phyloP scores from a whole-genome alignment of 2,329 filamentous ascomycete species.

The Fusarium keratoplasticum region DNA sequence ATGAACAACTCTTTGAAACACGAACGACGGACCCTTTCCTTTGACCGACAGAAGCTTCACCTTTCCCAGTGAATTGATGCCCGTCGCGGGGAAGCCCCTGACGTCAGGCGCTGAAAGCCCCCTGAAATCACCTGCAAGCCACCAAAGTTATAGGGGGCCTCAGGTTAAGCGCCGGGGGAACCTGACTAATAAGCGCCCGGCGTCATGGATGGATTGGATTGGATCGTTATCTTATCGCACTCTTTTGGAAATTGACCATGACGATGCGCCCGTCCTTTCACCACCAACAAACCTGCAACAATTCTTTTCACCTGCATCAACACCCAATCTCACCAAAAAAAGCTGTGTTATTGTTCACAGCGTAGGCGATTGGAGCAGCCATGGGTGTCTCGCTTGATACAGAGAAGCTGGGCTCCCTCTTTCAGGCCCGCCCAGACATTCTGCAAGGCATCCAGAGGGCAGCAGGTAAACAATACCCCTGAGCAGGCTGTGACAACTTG shows the following conservation, averaged over 20 bases:
- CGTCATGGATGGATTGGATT: slow-evolving; percentile 13
- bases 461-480: slow-evolving; percentile 58
- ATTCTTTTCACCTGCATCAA: slow-evolving; percentile 11
- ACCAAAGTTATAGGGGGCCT: slow-evolving; percentile 8
- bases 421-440: slow-evolving; percentile 68
- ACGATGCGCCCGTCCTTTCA: slow-evolving; percentile 34
- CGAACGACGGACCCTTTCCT: neutral
- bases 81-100: slow-evolving; percentile 33
- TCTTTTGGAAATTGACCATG: slow-evolving; percentile 34
- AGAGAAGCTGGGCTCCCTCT: slow-evolving; percentile 63
- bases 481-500: slow-evolving; percentile 2
- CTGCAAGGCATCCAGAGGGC: slow-evolving; percentile 63
- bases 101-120: slow-evolving; percentile 35
- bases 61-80: slow-evolving; percentile 11
- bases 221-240: slow-evolving; percentile 43
- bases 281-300: slow-evolving; percentile 27
- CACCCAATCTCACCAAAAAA: slow-evolving; percentile 19
- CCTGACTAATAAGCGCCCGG: slow-evolving; percentile 41
- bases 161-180: slow-evolving; percentile 3
- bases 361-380: slow-evolving; percentile 28
- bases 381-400: slow-evolving; percentile 62
- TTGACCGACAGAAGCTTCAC: neutral
- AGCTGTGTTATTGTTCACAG: slow-evolving; percentile 27
- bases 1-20: neutral
- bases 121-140: slow-evolving; percentile 27